Conservation (phyloP, 306 rosid species). For the Cajanus cajan region DNA sequence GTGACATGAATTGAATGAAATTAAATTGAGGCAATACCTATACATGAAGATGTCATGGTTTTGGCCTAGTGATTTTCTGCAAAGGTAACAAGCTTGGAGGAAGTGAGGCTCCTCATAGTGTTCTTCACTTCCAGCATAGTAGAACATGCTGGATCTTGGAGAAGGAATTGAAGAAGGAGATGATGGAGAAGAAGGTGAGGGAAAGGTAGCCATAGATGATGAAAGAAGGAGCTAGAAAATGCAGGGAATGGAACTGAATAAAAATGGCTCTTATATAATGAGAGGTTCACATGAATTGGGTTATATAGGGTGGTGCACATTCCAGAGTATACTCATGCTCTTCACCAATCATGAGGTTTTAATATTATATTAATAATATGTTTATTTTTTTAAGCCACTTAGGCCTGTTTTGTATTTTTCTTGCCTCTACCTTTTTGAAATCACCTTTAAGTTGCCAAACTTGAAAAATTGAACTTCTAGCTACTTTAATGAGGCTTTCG, state of each 20-base stretch:
- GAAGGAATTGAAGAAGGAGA: constrained; percentile 23
- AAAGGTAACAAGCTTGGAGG: constrained; percentile 82
- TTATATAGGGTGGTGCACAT: constrained; percentile 12
- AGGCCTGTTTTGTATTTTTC: background rate
- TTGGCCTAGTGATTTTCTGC: constrained; percentile 63
- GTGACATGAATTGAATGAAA: background rate
- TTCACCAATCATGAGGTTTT: constrained; percentile 15
- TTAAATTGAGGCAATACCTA: constrained; percentile 50
- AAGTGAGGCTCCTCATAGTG: constrained; percentile 63
- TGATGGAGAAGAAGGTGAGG: background rate
- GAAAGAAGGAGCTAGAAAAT: constrained; percentile 12
- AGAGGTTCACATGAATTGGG: constrained; percentile 16
- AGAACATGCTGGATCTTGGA: constrained; percentile 52
- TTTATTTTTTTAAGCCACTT: background rate
- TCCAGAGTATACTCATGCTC: background rate
- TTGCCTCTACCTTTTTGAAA: background rate
- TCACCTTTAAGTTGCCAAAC: background rate
- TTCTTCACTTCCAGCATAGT: constrained; percentile 48
- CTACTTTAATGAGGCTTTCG: background rate
- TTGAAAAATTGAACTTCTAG: background rate
- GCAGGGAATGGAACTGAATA: constrained; percentile 9
- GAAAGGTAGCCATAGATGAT: constrained; percentile 28
- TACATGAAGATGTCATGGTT: constrained; percentile 92
- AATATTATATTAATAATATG: background rate
- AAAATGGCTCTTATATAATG: constrained; percentile 40